Evolutionary conservation across 768 basidiomycete genomes (phyloP).

Genomic region (Leccinum sublutescens): DNA sequence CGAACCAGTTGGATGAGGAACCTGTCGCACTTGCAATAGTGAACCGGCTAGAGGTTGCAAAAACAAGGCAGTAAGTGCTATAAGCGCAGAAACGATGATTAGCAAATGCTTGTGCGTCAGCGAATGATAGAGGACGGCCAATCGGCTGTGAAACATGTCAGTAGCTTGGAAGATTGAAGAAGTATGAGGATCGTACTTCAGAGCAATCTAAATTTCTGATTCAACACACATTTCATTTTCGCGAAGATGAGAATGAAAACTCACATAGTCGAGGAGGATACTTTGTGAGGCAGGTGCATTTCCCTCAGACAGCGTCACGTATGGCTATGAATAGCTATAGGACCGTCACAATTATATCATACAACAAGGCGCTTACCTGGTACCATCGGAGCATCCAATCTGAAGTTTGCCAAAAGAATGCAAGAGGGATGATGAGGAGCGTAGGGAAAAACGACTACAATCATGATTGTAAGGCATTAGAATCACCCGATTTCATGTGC

Average conservation of each 20-base stretch:
- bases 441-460: constrained; percentile 59
- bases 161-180: background rate
- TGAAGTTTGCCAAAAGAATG: constrained; percentile 46
- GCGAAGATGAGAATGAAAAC: constrained; percentile 15
- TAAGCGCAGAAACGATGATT: constrained; percentile 50
- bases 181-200: constrained; percentile 36
- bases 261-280: constrained; percentile 65
- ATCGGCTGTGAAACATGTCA: constrained; percentile 36
- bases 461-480: background rate
- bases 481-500: constrained; percentile 20
- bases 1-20: constrained; percentile 17
- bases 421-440: constrained; percentile 48
- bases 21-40: constrained; percentile 29
- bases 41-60: constrained; percentile 58
- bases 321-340: constrained; percentile 47
- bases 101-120: constrained; percentile 53
- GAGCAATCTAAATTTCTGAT: constrained; percentile 34
- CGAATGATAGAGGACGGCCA: constrained; percentile 43
- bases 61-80: constrained; percentile 43
- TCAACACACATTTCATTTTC: constrained; percentile 1
- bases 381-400: constrained; percentile 57
- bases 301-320: constrained; percentile 54
- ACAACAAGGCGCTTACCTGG: constrained; percentile 43
- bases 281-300: constrained; percentile 54
- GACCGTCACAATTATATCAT: background rate